Evolutionary conservation across 345 rosid species (phyloP), one percentile per base, ranked within the genome.

Genomic region (Corchorus capsularis): DNA sequence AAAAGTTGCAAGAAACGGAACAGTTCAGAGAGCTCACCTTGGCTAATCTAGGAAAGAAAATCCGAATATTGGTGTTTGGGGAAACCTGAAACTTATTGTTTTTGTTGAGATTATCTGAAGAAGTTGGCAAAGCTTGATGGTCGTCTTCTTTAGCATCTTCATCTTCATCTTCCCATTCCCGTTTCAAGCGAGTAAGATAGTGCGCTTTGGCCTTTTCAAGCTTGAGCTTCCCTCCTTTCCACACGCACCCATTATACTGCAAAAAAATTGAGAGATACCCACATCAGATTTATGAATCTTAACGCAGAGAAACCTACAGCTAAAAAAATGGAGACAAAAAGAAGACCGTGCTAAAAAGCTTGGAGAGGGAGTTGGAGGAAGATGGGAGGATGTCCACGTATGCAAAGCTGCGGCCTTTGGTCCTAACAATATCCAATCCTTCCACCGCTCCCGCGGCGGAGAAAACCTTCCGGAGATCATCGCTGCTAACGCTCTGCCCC

Each of bases 391-490:
- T 89, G 63, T 93, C 89, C 62, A 92, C 78, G 72, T 91, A 92
- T 41, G 94, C 99, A n/a, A 96, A 89, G 83, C 97, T 83, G 63
- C 98, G 98, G 74, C 97, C 92, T 92, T 93, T 96, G 63, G 90
- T 88, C 76, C 95, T 85, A 20, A 92, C 76, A 34, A 96, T 85
- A 3, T 93, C 93, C 0, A 93, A 81, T 2, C 85, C 75, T 60
- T 85, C 79, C 0, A 91, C 86, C 5, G 32, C 66, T 16, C 96
- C 97, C 77, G 86, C 65, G 2, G 89, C 72, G 52, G 89, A 87
- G 76, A 95, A 90, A 8, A 88, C 81, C 69, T 81, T 87, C 41
- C 49, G 79, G 37, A 96, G 84, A 76, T 93, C 98, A 57, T 89
- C 92, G 72, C 56, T 79, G 11, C 83, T 87, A 8, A 92, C 94